phyloP scores from a whole-genome alignment of 2,329 filamentous ascomycete genomes.

The Aciculosporium take region DNA sequence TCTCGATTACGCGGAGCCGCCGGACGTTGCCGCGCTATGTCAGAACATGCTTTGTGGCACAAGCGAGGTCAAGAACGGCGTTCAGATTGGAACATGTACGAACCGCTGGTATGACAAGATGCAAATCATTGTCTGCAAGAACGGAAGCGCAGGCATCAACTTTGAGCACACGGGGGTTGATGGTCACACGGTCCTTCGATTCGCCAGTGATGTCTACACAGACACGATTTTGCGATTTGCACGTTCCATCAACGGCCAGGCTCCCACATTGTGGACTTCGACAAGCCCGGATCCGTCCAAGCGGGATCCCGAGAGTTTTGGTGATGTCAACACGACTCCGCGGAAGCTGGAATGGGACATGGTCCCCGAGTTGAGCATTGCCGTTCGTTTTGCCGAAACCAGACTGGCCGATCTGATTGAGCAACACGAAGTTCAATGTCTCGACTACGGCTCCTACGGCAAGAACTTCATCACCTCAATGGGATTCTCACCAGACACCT shows the following conservation, averaged over 20 bases:
- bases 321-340: conserved; percentile 82
- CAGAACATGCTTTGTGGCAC: conserved; percentile 98
- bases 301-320: conserved; percentile 79
- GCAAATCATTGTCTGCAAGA: conserved; percentile 98
- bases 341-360: conserved; percentile 98
- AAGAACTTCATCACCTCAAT: conserved; percentile 97
- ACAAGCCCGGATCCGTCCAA: conserved; percentile 85
- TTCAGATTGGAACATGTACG: conserved; percentile 94
- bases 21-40: conserved; percentile 69
- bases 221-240: conserved; percentile 96
- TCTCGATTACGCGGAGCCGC: conserved; percentile 80
- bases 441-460: conserved; percentile 80
- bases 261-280: conserved; percentile 83
- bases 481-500: conserved; percentile 93
- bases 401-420: conserved; percentile 85
- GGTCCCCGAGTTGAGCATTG: conserved; percentile 79
- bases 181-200: conserved; percentile 89
- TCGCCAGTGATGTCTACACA: conserved; percentile 92
- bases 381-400: conserved; percentile 89
- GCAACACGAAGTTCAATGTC: conserved; percentile 88
- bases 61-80: conserved; percentile 77
- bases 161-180: conserved; percentile 98
- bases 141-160: conserved; percentile 96
- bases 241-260: conserved; percentile 84
- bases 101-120: conserved; percentile 99